Base-by-base conservation (phyloP, 164 flowering plant genomes). In the Stephania japonica region DNA sequence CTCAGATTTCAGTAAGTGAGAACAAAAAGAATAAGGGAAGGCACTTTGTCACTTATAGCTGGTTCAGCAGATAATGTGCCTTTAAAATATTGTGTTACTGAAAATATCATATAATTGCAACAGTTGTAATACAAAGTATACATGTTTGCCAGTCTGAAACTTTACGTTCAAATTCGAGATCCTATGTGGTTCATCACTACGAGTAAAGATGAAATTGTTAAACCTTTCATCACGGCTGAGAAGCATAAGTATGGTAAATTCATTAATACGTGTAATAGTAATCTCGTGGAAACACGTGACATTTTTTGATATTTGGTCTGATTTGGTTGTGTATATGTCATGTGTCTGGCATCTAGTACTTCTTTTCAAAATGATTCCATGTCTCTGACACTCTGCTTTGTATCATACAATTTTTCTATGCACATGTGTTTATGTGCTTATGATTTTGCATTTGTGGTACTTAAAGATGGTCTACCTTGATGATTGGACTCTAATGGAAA, bases 401-500 rank as follows among this genome's bases (percentile, higher is more conserved):
- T 9, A 47, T 9, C 53, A 0, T 32, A 19, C 1, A 42, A 8
- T 21, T 42, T 68, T 7, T 9, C 9, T 68, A 44, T 69, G 32
- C n/a, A 4, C 4, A 8, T 56, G 50, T 14, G 61, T 70, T 62
- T 23, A 26, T 65, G 26, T 82, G 56, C 75, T 84, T 26, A 75
- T 24, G 42, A 42, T 38, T 61, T 67, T 69, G 0, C 67, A 13
- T 73, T 47, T 24, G 47, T 67, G 47, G n/a, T 79, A 21, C 64
- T 70, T 78, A 75, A 87, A 95, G 99, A 78, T 95, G 81, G 76
- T 76, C 43, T 85, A 81, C 81, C 90, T 91, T 25, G 87, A 93
- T 53, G 87, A 87, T 78, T 95, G 99, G 98, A 85, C 89, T 70
- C 75, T 80, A 69, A 80, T 87, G 69, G 99, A 95, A 82, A 81